These are phyloP conservation scores for Rauvolfia tetraphylla DNA, from an alignment of 257 asterid genomes.

Conservation along the genomic window DNA sequence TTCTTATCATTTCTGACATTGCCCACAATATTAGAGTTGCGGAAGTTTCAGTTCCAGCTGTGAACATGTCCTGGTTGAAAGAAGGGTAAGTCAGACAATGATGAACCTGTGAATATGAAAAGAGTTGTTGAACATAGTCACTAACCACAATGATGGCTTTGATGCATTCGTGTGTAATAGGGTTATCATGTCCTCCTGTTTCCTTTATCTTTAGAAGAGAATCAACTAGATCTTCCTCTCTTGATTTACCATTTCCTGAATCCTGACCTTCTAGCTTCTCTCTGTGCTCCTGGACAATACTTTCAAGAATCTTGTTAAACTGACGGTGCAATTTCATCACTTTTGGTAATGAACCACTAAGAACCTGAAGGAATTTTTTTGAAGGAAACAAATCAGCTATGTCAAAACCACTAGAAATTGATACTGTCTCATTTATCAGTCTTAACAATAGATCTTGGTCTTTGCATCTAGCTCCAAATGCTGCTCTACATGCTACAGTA, in stretches of 20 bases:
- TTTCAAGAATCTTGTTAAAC: constrained; percentile 8
- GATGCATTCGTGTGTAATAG: too few relatives aligned
- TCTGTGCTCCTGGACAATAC: constrained; percentile 16
- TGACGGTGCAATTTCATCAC: too few relatives aligned
- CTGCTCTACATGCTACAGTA: constrained; percentile 7
- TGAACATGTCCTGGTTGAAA: constrained; percentile 20
- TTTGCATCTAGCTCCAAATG: constrained; percentile 24
- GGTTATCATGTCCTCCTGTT: too few relatives aligned
- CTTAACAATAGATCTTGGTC: constrained; percentile 16
- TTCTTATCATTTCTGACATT: constrained; percentile 31
- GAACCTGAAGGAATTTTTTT: constrained; percentile 7
- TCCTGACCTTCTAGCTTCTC: neutral
- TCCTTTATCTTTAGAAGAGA: too few relatives aligned
- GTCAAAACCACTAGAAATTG: constrained; percentile 3
- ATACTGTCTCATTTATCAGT: neutral
- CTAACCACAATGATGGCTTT: too few relatives aligned
- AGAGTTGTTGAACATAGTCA: too few relatives aligned
- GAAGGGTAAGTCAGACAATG: neutral
- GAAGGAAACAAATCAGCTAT: constrained; percentile 30
- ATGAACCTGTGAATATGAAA: neutral
- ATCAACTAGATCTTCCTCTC: too few relatives aligned
- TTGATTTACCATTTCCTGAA: too few relatives aligned
- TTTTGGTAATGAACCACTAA: too few relatives aligned
- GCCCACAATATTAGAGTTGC: constrained; percentile 16
- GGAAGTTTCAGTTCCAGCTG: constrained; percentile 23